Evolutionary conservation across 306 rosid genomes (phyloP).

Genomic region (Sicyos edulis): DNA sequence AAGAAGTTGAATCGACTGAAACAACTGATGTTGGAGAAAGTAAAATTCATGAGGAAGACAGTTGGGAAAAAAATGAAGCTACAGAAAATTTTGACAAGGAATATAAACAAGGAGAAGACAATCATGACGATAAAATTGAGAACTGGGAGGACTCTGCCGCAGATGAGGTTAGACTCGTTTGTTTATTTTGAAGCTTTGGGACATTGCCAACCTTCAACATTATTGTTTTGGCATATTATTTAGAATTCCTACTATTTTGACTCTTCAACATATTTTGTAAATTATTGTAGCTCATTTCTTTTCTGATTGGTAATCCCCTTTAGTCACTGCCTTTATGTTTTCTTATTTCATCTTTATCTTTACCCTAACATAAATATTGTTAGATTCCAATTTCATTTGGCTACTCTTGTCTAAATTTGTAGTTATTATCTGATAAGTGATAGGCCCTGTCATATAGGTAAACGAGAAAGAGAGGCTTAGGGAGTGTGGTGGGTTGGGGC

Average conservation of each 20-base stretch:
- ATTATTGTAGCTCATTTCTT: conserved; percentile 3
- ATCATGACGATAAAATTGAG: conserved; percentile 37
- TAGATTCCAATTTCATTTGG: not conserved
- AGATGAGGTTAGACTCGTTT: conserved; percentile 43
- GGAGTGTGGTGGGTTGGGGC: no score
- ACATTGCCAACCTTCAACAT: conserved; percentile 13
- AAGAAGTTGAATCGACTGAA: conserved; percentile 56
- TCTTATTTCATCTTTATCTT: not conserved
- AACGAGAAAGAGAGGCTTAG: no score
- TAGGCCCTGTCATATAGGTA: no score
- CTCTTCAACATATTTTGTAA: conserved; percentile 1
- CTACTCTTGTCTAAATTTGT: no score
- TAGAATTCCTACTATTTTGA: not conserved
- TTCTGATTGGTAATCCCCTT: not conserved
- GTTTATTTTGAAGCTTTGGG: conserved; percentile 10
- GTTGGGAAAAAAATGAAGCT: conserved; percentile 30
- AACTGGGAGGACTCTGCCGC: conserved; percentile 34
- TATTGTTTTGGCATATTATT: not conserved
- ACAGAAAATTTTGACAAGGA: conserved; percentile 33
- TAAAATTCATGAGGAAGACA: conserved; percentile 34
- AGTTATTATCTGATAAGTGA: no score
- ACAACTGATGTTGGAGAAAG: conserved; percentile 33
- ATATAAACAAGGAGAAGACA: conserved; percentile 31
- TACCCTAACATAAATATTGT: not conserved
- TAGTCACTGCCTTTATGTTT: not conserved